phyloP scores from a whole-genome alignment of 371 early-diverging fungal genomes.

The Actinomortierella ambigua region DNA sequence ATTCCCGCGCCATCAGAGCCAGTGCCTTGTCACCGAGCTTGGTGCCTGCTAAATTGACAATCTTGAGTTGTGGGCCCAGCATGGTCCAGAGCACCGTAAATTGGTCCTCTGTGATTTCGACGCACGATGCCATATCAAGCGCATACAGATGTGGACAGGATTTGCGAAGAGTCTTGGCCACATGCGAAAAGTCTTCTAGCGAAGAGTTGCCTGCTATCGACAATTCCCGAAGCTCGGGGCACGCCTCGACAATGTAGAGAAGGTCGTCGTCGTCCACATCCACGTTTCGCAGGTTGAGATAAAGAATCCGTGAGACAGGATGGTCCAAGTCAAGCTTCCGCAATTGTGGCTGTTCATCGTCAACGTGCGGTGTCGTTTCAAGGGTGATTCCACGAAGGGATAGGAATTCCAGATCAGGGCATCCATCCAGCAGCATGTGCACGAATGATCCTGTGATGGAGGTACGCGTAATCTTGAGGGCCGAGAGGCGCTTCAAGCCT shows the following conservation, averaged over 20 bases:
- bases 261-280: slow-evolving; percentile 7
- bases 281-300: slow-evolving; percentile 29
- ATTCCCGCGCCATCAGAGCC: slow-evolving; percentile 24
- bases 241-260: slow-evolving; percentile 11
- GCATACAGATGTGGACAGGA: slow-evolving; percentile 37
- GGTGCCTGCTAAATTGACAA: slow-evolving; percentile 35
- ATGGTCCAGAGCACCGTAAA: slow-evolving; percentile 14
- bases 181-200: slow-evolving; percentile 3
- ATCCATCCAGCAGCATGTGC: slow-evolving; percentile 13
- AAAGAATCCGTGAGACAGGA: slow-evolving; percentile 19
- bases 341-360: background rate
- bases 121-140: slow-evolving; percentile 38
- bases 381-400: slow-evolving; percentile 17
- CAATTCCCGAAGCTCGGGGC: slow-evolving; percentile 32
- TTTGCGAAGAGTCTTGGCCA: slow-evolving; percentile 9
- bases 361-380: background rate
- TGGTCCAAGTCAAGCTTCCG: background rate
- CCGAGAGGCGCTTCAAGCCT: slow-evolving; percentile 13
- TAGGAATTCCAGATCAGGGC: slow-evolving; percentile 25
- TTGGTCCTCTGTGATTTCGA: slow-evolving; percentile 14
- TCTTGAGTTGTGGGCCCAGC: slow-evolving; percentile 15
- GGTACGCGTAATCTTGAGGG: slow-evolving; percentile 1
- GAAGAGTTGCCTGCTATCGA: slow-evolving; percentile 38
- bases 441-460: background rate
- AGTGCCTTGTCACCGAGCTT: slow-evolving; percentile 22